Base-by-base conservation (phyloP, 257 asterid genomes). In the Petunia axillaris region DNA sequence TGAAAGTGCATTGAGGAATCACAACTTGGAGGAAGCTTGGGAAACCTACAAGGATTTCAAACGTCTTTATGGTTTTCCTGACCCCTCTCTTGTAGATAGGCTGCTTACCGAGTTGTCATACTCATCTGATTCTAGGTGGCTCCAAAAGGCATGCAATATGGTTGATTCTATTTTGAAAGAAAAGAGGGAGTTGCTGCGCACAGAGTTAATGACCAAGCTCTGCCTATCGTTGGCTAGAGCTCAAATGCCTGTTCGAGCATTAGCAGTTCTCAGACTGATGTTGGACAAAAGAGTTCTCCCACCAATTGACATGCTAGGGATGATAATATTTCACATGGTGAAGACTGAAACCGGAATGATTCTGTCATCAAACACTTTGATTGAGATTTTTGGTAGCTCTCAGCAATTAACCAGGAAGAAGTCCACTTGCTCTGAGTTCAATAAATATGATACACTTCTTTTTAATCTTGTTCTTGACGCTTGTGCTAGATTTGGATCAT, bases 381-480 rank as follows among this genome's bases (percentile, higher is more conserved):
- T 84, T 25, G 95, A 95, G 81, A 82, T 92, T 68, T 90, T 86
- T 83, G 78, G 63, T 71, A 73, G 58, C 74, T 87, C 74, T 75
- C 86, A 80, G 76, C 84, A 77, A 62, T 70, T 79, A 54, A 73
- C 64, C 67, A 41, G 52, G 14, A 87, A 75, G 57, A 91, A 88
- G 84, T 81, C 91, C 16, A 39, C 83, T 71, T 84, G 73, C 70
- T 15, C 78, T 2, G 89, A 79, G 83, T 68, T 86, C 83, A 85
- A 81, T 55, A 90, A 81, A 85, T 91, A 92, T 2, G 92, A 90
- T 78, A 84, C 86, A 8, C 52, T 84, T 81, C 82, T 92, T 58
- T 95, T 92, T 81, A 93, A 93, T 87, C 93, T 93, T 70, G 90
- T 95, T 86, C 96, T 95, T 70, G 92, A 91, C 87, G 93, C 91